Evolutionary conservation across 1,139 yeast species (phyloP).

Genomic region (Candida albicans): DNA sequence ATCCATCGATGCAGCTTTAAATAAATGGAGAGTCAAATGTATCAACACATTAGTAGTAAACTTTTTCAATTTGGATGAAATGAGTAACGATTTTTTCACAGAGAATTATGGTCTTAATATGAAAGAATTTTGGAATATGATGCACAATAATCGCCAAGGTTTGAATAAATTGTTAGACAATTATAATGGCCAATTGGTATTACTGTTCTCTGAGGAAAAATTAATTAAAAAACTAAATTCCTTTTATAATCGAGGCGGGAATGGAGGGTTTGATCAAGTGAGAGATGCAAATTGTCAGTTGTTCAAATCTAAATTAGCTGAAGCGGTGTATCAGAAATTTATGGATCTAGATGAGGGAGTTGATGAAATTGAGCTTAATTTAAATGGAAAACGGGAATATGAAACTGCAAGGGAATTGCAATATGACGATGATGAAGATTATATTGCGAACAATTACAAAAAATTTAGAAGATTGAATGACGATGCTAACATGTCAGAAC

Average conservation of each 20-base stretch:
- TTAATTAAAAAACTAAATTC: conserved; percentile 24
- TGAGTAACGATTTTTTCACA: conserved; percentile 22
- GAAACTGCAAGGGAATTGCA: conserved; percentile 53
- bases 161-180: conserved; percentile 21
- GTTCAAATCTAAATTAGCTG: conserved; percentile 39
- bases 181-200: conserved; percentile 24
- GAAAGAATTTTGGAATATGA: conserved; percentile 20
- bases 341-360: conserved; percentile 31
- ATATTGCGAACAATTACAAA: conserved; percentile 50
- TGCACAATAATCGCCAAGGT: conserved; percentile 20
- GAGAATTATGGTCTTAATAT: conserved; percentile 31
- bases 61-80: conserved; percentile 22
- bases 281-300: conserved; percentile 36
- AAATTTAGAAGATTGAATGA: conserved; percentile 50
- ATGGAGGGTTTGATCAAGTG: conserved; percentile 15
- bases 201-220: conserved; percentile 26
- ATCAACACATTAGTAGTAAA: conserved; percentile 35
- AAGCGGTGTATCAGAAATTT: conserved; percentile 37
- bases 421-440: conserved; percentile 50
- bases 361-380: conserved; percentile 19
- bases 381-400: conserved; percentile 34
- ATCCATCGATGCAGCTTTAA: conserved; percentile 20
- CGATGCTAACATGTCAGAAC: conserved; percentile 45
- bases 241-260: conserved; percentile 13
- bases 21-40: conserved; percentile 35